Conservation (phyloP, 768 basidiomycete genomes). For the Boletus bicolor region DNA sequence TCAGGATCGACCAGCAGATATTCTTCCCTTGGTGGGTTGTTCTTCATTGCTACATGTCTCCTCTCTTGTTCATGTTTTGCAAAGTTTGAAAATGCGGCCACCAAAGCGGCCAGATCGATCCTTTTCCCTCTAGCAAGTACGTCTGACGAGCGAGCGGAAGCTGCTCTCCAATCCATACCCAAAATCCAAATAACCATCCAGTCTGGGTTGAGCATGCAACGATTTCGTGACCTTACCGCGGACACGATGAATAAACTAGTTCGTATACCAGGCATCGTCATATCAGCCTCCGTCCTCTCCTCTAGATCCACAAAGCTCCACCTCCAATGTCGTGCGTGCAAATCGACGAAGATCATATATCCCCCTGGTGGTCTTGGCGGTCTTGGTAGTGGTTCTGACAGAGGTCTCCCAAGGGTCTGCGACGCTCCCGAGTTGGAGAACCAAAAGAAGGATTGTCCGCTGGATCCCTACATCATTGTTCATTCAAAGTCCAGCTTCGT, state of each 20-base stretch:
- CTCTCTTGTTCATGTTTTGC: background rate
- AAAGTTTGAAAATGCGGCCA: conserved; percentile 90
- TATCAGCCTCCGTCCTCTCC: conserved; percentile 91
- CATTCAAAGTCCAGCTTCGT: conserved; percentile 93
- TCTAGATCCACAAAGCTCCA: conserved; percentile 91
- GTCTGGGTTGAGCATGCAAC: conserved; percentile 89
- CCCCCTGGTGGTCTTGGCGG: conserved; percentile 81
- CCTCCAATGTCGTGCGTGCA: conserved; percentile 90
- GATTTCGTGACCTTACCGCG: conserved; percentile 91
- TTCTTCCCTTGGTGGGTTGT: conserved; percentile 73
- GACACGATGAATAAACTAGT: conserved; percentile 95
- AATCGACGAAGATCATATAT: conserved; percentile 72
- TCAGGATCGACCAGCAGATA: conserved; percentile 85
- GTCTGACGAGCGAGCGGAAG: conserved; percentile 43
- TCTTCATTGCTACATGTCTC: background rate
- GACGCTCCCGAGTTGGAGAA: conserved; percentile 76
- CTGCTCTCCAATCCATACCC: conserved; percentile 50
- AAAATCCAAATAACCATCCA: conserved; percentile 84
- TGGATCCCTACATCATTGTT: conserved; percentile 94
- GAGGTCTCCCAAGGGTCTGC: conserved; percentile 83
- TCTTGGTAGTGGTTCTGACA: conserved; percentile 80
- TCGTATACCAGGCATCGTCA: conserved; percentile 95
- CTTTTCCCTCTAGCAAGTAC: conserved; percentile 73
- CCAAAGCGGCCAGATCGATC: conserved; percentile 78
- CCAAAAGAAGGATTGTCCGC: conserved; percentile 91